Percentiles rank a stretch among this genome's conserved stretches.
phyloP scores from a whole-genome alignment of 257 asterid genomes.

The Agastache rugosa region DNA sequence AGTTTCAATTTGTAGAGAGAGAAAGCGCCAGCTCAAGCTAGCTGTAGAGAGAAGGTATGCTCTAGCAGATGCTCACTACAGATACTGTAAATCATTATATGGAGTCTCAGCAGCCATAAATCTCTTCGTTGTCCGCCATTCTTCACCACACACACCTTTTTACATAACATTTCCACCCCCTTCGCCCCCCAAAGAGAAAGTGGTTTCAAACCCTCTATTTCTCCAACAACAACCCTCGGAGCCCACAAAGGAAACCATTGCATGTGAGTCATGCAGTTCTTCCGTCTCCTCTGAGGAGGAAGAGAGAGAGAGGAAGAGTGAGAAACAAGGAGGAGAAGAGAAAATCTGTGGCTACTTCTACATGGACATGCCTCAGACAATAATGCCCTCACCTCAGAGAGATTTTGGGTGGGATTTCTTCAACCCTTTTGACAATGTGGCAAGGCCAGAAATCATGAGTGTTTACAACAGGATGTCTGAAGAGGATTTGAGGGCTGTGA shows the following conservation, averaged over 20 bases:
- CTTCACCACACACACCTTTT: slow-evolving; percentile 64
- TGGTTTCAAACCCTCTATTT: slow-evolving; percentile 83
- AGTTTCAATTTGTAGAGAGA: slow-evolving; percentile 83
- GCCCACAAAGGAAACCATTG: slow-evolving; percentile 62
- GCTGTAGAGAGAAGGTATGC: slow-evolving; percentile 86
- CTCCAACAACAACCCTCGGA: slow-evolving; percentile 73
- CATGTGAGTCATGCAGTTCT: slow-evolving; percentile 48
- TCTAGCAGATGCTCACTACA: slow-evolving; percentile 83
- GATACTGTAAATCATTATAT: slow-evolving; percentile 71
- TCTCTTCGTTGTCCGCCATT: slow-evolving; percentile 85
- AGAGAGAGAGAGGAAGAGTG: slow-evolving; percentile 45
- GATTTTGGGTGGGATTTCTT: slow-evolving; percentile 97
- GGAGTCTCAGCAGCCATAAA: slow-evolving; percentile 86
- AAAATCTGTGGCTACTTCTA: slow-evolving; percentile 65
- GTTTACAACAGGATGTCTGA: slow-evolving; percentile 72
- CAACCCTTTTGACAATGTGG: slow-evolving; percentile 66
- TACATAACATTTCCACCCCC: slow-evolving; percentile 65
- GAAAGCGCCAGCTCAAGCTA: slow-evolving; percentile 70
- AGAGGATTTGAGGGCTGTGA: slow-evolving; percentile 85
- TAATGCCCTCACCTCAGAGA: slow-evolving; percentile 65
- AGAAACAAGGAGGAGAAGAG: slow-evolving; percentile 40
- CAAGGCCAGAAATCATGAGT: slow-evolving; percentile 62
- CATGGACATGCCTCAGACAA: slow-evolving; percentile 63
- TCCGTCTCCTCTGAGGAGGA: slow-evolving; percentile 57
- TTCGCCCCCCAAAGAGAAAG: slow-evolving; percentile 52